Percentiles rank a stretch among this genome's conserved stretches.
phyloP scores from a whole-genome alignment of 1,139 yeast genomes.

The Debaryomyces psychrophilus region DNA sequence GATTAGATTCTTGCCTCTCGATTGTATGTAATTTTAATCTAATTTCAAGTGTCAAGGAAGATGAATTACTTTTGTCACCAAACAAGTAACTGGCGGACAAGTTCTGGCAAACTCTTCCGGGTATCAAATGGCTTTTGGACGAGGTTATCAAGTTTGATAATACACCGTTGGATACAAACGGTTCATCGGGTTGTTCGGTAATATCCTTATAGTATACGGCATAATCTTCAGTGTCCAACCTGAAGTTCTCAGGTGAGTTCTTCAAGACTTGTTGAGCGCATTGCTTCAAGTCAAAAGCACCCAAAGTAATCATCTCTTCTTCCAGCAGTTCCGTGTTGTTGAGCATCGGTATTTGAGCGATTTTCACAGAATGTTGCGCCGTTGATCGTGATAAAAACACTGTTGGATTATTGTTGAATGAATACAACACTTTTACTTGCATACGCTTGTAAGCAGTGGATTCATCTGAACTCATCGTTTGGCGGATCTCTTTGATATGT shows the following conservation, averaged over 20 bases:
- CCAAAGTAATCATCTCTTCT: constrained; percentile 47
- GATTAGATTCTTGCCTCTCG: constrained; percentile 21
- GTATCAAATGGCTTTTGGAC: constrained; percentile 45
- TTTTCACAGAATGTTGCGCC: constrained; percentile 46
- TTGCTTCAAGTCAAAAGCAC: constrained; percentile 57
- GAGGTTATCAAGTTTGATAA: constrained; percentile 47
- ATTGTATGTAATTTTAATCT: constrained; percentile 59
- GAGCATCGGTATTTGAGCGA: constrained; percentile 47
- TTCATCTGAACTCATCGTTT: constrained; percentile 18
- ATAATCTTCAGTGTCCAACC: constrained; percentile 53
- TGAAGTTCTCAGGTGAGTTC: constrained; percentile 63
- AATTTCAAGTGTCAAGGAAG: constrained; percentile 66
- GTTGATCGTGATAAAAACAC: constrained; percentile 62
- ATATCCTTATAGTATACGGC: constrained; percentile 74
- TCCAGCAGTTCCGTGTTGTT: constrained; percentile 29
- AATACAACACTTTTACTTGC: constrained; percentile 62
- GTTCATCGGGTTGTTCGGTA: constrained; percentile 73
- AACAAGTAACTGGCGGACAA: constrained; percentile 55
- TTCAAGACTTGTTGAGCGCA: constrained; percentile 54
- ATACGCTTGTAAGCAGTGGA: constrained; percentile 40
- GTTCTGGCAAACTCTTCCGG: constrained; percentile 75
- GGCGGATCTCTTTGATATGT: not conserved
- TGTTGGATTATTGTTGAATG: constrained; percentile 59
- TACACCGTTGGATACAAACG: constrained; percentile 73
- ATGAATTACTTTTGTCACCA: constrained; percentile 44